Evolutionary conservation across 192 early-diverging fungal species (phyloP).

Genomic region (Coemansia sp.): DNA sequence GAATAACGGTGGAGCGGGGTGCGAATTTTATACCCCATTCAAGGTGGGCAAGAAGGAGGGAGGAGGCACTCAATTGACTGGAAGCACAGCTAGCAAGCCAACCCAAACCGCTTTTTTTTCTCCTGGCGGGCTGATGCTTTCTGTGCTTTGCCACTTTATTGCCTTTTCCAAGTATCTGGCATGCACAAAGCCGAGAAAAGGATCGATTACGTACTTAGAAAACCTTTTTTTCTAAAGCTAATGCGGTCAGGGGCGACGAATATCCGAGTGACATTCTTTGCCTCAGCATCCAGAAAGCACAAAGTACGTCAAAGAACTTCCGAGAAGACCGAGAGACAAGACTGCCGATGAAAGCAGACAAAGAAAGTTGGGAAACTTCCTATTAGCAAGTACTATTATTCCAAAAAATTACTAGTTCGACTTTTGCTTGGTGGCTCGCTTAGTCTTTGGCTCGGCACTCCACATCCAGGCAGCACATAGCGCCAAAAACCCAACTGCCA

Average conservation of each 20-base stretch:
- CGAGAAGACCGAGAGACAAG: not conserved
- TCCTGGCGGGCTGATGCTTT: not conserved
- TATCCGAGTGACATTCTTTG: not conserved
- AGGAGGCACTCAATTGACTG: not conserved
- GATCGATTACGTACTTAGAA: not conserved
- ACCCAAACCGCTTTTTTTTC: not conserved
- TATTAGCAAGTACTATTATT: not conserved
- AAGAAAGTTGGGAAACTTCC: not conserved
- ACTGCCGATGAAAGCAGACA: not conserved
- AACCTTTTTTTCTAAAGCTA: not conserved
- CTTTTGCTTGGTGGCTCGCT: constrained; percentile 25
- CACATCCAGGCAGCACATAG: constrained; percentile 82
- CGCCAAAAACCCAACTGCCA: constrained; percentile 83
- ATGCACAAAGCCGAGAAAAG: not conserved
- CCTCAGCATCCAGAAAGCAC: not conserved
- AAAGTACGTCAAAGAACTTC: not conserved
- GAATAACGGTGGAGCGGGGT: not conserved
- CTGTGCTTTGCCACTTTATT: not conserved
- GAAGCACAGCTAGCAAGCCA: not conserved
- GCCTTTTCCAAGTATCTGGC: not conserved
- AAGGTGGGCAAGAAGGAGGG: not conserved
- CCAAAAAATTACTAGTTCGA: constrained; percentile 6
- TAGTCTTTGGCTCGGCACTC: constrained; percentile 34
- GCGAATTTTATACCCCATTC: not conserved
- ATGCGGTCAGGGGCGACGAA: not conserved